Evolutionary conservation across 1,284 basidiomycete species (phyloP), one percentile per base, ranked within the genome.

Genomic region (Tetrapyrgos nigripes): DNA sequence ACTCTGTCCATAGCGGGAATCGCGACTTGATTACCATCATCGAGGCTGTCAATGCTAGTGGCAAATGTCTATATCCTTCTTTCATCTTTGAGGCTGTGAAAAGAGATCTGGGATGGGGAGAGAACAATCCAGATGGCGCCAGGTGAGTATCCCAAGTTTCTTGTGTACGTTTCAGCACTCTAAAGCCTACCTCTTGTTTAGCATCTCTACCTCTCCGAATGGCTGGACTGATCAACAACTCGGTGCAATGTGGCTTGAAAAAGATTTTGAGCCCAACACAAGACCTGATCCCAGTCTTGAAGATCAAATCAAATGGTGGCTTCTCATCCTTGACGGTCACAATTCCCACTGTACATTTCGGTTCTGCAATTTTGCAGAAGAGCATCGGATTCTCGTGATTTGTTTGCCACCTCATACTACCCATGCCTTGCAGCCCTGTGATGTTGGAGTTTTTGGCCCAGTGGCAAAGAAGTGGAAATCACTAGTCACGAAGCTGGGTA

Each of bases 311-410:
- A 55, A 54, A 8, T 55, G 71, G 48, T 68, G 66, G 1, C 64
- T 81, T 0, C 66, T 81, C 1, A 73, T 81, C 51, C 64, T 78
- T 29, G 76, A 82, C 67, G 75, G 79, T 3, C 79, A 80, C 58
- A 73, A 71, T 45, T 77, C 73, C 1, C 78, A 80, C 56, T 63
- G 60, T 35, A 73, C 78, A 54, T 71, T 65, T 44, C 24, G 48
- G 2, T 72, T 76, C 48, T 63, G 60, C 50, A 75, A 73, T n/a
- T n/a, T n/a, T n/a, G n/a, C n/a, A n/a, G n/a, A n/a, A n/a, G n/a
- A n/a, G n/a, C n/a, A n/a, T n/a, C n/a, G n/a, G n/a, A n/a, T n/a
- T n/a, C n/a, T n/a, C n/a, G n/a, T n/a, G n/a, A n/a, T n/a, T n/a
- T n/a, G n/a, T n/a, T n/a, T n/a, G n/a, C n/a, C n/a, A n/a, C n/a